phyloP scores from a whole-genome alignment of 2,329 filamentous ascomycete genomes.

The Cercospora sp. region DNA sequence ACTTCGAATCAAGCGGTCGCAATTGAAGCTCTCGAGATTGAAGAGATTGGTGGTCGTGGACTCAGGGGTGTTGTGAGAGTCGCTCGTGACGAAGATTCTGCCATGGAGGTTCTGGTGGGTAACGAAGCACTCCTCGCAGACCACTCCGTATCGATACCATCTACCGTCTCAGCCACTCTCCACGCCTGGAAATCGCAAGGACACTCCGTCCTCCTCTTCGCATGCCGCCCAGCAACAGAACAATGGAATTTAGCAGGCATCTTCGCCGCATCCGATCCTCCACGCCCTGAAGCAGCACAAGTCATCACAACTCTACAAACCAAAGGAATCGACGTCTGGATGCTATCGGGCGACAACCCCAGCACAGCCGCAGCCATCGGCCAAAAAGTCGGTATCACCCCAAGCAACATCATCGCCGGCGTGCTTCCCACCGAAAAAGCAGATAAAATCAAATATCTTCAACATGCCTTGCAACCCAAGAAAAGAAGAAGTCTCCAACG shows the following conservation, averaged over 20 bases:
- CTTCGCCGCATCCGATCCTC: background rate
- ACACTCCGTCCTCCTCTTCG: background rate
- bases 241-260: background rate
- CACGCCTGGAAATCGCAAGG: background rate
- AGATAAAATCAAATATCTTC: too few species aligned
- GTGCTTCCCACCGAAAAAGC: too few species aligned
- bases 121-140: background rate
- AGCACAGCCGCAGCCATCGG: too few species aligned
- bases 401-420: too few species aligned
- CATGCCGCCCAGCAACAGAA: background rate
- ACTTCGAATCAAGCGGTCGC: background rate
- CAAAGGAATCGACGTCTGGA: too few species aligned
- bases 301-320: too few species aligned
- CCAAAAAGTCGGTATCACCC: too few species aligned
- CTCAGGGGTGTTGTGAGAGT: background rate
- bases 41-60: background rate
- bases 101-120: background rate
- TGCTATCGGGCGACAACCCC: too few species aligned
- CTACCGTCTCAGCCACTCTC: background rate
- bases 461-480: too few species aligned
- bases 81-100: background rate
- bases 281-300: background rate
- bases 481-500: too few species aligned
- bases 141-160: background rate
- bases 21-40: background rate